These are phyloP conservation scores for Leucogyrophana mollusca DNA, from an alignment of 768 basidiomycete species.

Conservation along the genomic window DNA sequence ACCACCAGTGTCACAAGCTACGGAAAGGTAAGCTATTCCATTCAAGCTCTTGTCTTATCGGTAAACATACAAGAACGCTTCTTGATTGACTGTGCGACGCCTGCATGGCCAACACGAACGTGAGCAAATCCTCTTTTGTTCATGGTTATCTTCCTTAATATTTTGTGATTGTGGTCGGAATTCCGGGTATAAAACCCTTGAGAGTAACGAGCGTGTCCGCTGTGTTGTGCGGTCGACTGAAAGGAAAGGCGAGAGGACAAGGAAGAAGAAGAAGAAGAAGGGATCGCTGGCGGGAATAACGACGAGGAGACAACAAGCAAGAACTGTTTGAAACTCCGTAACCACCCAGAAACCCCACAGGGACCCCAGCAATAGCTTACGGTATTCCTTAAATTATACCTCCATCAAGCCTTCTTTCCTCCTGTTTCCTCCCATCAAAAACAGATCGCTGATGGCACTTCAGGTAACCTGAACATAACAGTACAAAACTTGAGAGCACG, in stretches of 20 bases:
- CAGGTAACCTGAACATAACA: no score
- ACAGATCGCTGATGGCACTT: not conserved
- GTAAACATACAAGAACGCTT: constrained; percentile 26
- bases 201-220: constrained; percentile 29
- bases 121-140: constrained; percentile 26
- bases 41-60: not conserved
- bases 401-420: no score
- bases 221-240: constrained; percentile 16
- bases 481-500: no score
- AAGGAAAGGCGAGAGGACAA: constrained; percentile 12
- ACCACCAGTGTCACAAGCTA: constrained; percentile 55
- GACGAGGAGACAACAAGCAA: constrained; percentile 3
- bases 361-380: not conserved
- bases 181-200: constrained; percentile 4
- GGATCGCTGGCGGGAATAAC: constrained; percentile 3
- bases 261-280: constrained; percentile 13
- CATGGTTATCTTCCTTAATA: constrained; percentile 16
- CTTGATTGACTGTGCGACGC: constrained; percentile 11
- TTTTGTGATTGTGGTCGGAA: constrained; percentile 6
- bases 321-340: constrained; percentile 24
- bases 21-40: constrained; percentile 1
- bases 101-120: constrained; percentile 23
- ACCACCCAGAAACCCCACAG: not conserved
- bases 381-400: not conserved
- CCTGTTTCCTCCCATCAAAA: no score